Conservation (phyloP, 1,284 basidiomycete species). For the Fistulina hepatica region DNA sequence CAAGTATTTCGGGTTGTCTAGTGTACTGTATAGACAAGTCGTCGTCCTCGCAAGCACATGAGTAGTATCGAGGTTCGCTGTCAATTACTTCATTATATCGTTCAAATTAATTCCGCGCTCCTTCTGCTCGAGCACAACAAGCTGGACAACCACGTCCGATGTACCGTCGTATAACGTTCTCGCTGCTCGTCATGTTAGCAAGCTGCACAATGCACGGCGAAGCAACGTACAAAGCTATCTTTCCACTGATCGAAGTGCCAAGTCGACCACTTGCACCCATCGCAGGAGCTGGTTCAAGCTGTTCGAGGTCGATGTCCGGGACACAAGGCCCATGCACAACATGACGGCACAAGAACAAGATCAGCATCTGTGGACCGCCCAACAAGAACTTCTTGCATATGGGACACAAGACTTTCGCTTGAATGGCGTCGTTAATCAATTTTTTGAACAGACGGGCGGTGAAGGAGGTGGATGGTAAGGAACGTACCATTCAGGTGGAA, state of each 20-base stretch:
- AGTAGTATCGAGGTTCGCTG: too few relatives aligned
- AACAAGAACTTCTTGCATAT: constrained; percentile 56
- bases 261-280: constrained; percentile 31
- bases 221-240: constrained; percentile 59
- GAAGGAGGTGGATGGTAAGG: too few relatives aligned
- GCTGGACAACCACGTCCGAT: too few relatives aligned
- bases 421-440: not conserved
- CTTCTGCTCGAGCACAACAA: too few relatives aligned
- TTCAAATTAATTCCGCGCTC: too few relatives aligned
- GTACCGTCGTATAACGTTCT: too few relatives aligned
- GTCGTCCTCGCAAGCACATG: too few relatives aligned
- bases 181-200: too few relatives aligned
- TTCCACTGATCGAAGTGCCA: constrained; percentile 42
- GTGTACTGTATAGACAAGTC: too few relatives aligned
- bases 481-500: constrained; percentile 61
- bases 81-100: too few relatives aligned
- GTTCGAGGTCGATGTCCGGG: constrained; percentile 37
- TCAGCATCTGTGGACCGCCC: constrained; percentile 44
- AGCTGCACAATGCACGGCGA: too few relatives aligned
- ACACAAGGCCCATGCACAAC: constrained; percentile 73
- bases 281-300: constrained; percentile 42
- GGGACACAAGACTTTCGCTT: constrained; percentile 53
- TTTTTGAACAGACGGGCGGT: not conserved
- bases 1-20: too few relatives aligned
- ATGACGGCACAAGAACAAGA: constrained; percentile 84